phyloP scores from a whole-genome alignment of 345 rosid genomes.

The Carallia pectinifolia region DNA sequence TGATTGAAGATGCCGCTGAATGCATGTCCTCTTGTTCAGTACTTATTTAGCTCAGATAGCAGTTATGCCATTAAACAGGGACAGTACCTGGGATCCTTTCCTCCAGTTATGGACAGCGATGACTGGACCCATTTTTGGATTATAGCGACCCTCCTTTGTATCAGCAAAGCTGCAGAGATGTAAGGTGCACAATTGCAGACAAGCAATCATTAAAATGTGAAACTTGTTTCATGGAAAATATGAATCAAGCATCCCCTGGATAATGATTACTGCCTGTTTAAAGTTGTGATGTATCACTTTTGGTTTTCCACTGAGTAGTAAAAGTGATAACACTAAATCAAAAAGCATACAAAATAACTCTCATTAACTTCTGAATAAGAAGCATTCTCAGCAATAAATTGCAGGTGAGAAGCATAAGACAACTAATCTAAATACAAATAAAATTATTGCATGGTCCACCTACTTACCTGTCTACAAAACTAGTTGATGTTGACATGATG shows the following conservation, averaged over 20 bases:
- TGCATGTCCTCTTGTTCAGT: background rate
- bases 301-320: no score
- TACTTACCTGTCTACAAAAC: slow-evolving; percentile 96
- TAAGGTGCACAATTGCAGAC: background rate
- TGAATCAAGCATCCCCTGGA: background rate
- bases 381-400: background rate
- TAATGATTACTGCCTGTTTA: background rate
- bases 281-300: no score
- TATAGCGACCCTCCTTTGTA: slow-evolving; percentile 92
- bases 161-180: slow-evolving; percentile 76
- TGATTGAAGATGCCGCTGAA: slow-evolving; percentile 5
- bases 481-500: slow-evolving; percentile 82
- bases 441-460: background rate
- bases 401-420: background rate
- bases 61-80: slow-evolving; percentile 15
- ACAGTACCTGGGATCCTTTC: slow-evolving; percentile 93
- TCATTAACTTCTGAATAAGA: background rate
- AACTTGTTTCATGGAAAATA: background rate
- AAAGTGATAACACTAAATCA: background rate
- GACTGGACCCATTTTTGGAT: slow-evolving; percentile 80
- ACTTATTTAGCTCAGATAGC: slow-evolving; percentile 8
- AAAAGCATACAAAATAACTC: background rate
- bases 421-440: background rate
- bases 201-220: background rate
- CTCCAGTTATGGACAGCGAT: slow-evolving; percentile 89